phyloP scores from a whole-genome alignment of 352 stramenopile species.

The Phytophthora quininea region DNA sequence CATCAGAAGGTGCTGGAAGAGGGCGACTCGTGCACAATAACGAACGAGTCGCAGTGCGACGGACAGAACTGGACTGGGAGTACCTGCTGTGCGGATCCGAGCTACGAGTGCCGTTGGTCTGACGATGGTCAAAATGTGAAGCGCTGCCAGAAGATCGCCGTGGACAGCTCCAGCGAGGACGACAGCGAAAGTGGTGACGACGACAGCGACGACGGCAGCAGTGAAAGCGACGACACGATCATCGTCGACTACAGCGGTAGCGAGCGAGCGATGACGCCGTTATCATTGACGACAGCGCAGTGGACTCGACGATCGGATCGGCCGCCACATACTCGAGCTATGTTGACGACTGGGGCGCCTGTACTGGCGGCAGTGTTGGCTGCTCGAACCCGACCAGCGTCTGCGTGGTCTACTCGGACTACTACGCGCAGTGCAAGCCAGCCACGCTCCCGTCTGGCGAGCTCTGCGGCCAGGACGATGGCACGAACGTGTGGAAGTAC shows the following conservation, averaged over 20 bases:
- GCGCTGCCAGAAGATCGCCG: slow-evolving; percentile 11
- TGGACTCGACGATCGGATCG: background rate
- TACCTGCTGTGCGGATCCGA: slow-evolving; percentile 15
- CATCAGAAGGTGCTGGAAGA: background rate
- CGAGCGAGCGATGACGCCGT: background rate
- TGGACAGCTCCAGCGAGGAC: background rate
- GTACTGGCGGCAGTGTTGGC: slow-evolving; percentile 14
- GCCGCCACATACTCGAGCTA: background rate
- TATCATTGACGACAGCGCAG: background rate
- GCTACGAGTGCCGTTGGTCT: slow-evolving; percentile 14
- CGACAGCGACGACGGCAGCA: background rate
- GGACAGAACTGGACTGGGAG: slow-evolving; percentile 13
- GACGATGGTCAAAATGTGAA: slow-evolving; percentile 7
- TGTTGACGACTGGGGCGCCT: slow-evolving; percentile 28
- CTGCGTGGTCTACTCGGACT: slow-evolving; percentile 36
- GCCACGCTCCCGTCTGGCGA: slow-evolving; percentile 16
- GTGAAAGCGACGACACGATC: background rate
- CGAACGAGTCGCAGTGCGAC: slow-evolving; percentile 15
- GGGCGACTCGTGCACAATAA: slow-evolving; percentile 2
- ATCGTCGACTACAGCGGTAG: background rate
- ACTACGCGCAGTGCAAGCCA: slow-evolving; percentile 45
- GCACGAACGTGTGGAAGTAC: slow-evolving; percentile 39
- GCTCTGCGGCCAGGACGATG: slow-evolving; percentile 46
- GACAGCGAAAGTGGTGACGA: background rate
- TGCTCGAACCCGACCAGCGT: slow-evolving; percentile 14